A percentile compares a stretch with the other conserved stretches of the same genome.
phyloP scores from a whole-genome alignment of 441 rosid species.

The Erodium moschatum region DNA sequence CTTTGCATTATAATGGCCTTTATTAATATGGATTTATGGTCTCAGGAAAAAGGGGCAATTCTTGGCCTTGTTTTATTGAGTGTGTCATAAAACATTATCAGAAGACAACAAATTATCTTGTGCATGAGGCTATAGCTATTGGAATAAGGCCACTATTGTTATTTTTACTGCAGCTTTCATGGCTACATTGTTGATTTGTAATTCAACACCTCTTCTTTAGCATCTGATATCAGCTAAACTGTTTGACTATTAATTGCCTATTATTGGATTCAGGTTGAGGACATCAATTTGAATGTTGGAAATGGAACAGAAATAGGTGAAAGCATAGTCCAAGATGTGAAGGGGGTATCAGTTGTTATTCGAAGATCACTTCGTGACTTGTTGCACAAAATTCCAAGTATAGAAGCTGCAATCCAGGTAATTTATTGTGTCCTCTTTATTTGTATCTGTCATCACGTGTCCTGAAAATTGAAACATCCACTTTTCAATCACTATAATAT shows the following conservation, averaged over 20 bases:
- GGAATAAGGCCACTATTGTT: background rate
- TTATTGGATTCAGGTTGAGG: constrained; percentile 53
- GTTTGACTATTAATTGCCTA: background rate
- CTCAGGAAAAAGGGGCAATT: constrained; percentile 1
- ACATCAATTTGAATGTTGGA: constrained; percentile 93
- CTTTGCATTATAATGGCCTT: constrained; percentile 15
- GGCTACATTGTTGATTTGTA: constrained; percentile 8
- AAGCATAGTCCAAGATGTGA: constrained; percentile 85
- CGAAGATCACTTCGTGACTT: constrained; percentile 84
- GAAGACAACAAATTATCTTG: background rate
- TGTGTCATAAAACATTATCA: constrained; percentile 7
- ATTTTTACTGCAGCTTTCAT: constrained; percentile 12
- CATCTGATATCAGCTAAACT: constrained; percentile 1
- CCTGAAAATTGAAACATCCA: background rate
- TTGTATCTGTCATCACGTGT: constrained; percentile 9
- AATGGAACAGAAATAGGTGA: constrained; percentile 68
- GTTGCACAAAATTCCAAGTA: constrained; percentile 72
- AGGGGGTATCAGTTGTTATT: constrained; percentile 81
- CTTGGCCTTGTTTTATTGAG: constrained; percentile 12
- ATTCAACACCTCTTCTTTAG: background rate
- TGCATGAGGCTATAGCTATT: constrained; percentile 9
- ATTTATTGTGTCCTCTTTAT: constrained; percentile 19
- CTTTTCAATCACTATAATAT: background rate
- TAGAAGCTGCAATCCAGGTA: constrained; percentile 71
- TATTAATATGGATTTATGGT: constrained; percentile 14